Conservation (phyloP, 1,139 yeast genomes). For the Meyerozyma smithsonii region DNA sequence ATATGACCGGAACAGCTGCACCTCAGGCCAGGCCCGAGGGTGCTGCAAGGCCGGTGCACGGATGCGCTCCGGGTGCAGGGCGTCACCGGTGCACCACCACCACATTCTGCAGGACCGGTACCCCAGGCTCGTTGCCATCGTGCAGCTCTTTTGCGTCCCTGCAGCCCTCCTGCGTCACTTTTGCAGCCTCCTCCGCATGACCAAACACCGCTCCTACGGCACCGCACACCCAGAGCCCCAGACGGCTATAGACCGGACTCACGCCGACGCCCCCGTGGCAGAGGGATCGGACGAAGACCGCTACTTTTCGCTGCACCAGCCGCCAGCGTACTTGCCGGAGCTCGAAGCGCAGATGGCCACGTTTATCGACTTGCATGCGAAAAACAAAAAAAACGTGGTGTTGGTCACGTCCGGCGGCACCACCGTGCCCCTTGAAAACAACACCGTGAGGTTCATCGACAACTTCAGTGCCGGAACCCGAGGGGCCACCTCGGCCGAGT, state of each 20-base stretch:
- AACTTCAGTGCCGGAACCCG: slow-evolving; percentile 97
- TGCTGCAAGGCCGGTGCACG: too few species aligned
- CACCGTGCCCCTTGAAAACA: slow-evolving; percentile 93
- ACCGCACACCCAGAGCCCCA: slow-evolving; percentile 70
- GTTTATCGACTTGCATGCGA: slow-evolving; percentile 51
- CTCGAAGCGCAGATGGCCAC: slow-evolving; percentile 51
- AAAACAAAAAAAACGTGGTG: slow-evolving; percentile 56
- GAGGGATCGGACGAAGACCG: slow-evolving; percentile 65
- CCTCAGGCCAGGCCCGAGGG: too few species aligned
- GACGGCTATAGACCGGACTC: slow-evolving; percentile 72
- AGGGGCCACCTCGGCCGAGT: slow-evolving; percentile 95
- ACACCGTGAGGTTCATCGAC: slow-evolving; percentile 93
- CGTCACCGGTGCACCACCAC: too few species aligned
- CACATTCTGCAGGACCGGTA: too few species aligned
- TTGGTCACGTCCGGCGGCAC: slow-evolving; percentile 97
- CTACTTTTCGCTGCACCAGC: slow-evolving; percentile 65
- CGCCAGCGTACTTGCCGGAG: slow-evolving; percentile 70
- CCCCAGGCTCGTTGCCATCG: too few species aligned
- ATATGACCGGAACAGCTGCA: too few species aligned
- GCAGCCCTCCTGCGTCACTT: background rate
- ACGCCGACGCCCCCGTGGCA: slow-evolving; percentile 80
- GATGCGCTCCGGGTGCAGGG: too few species aligned
- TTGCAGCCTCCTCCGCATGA: background rate
- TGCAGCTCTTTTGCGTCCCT: background rate
- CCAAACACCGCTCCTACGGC: slow-evolving; percentile 24